Evolutionary conservation across 345 rosid genomes (phyloP).

Genomic region (Eucalyptus albens): DNA sequence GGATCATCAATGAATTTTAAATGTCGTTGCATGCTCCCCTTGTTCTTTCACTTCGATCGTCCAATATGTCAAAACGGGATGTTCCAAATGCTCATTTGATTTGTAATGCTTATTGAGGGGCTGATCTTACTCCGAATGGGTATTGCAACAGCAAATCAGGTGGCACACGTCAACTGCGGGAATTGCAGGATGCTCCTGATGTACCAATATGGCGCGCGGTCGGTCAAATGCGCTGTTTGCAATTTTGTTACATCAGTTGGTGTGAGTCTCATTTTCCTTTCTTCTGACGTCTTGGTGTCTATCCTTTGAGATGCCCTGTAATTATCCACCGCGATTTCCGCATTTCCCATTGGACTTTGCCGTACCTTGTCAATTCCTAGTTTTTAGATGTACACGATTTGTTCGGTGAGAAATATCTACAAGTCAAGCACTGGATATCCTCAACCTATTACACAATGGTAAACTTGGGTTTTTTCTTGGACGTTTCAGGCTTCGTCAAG

Average conservation of each 20-base stretch:
- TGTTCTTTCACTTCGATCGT: background rate
- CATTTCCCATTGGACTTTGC: background rate
- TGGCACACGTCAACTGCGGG: conserved; percentile 92
- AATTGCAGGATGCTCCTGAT: conserved; percentile 90
- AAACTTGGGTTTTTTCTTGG: background rate
- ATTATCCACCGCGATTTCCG: background rate
- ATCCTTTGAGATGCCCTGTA: background rate
- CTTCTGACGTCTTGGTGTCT: background rate
- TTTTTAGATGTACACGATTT: background rate
- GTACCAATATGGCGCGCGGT: conserved; percentile 93
- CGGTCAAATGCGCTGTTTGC: conserved; percentile 96
- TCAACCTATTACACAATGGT: background rate
- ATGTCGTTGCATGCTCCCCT: background rate
- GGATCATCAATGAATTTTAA: background rate
- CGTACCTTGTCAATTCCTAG: background rate
- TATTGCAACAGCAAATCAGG: conserved; percentile 66
- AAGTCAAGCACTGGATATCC: background rate
- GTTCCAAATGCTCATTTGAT: background rate
- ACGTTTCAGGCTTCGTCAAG: conserved; percentile 74
- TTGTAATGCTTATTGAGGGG: background rate
- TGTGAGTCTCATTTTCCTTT: conserved; percentile 25
- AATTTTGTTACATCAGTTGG: conserved; percentile 76
- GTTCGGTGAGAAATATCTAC: background rate
- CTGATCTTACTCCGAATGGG: background rate
- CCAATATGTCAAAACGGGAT: background rate